Base-by-base conservation (phyloP, 2,329 filamentous ascomycete species). In the Microdochium nivale region DNA sequence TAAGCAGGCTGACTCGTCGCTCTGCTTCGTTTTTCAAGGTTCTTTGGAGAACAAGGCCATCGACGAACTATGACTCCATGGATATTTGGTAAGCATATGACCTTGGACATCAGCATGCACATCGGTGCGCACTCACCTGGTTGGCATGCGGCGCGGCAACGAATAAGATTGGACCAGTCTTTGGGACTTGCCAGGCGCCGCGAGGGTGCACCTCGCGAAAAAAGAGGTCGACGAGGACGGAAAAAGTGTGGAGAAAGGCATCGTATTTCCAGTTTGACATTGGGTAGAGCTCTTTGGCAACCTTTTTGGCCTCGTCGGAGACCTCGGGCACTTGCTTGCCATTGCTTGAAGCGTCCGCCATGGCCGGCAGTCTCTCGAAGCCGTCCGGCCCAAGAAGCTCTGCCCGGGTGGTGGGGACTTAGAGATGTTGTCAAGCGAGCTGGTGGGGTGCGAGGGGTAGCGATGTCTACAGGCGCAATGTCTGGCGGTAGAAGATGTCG, bases 131-230 rank as follows among this genome's bases (percentile, higher is more conserved):
- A 43, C 77, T 54, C 71, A 90, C 87, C 80, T 94, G 90, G 68
- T 99, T 99, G 54, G 92, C 92, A 76, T 99, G 94, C 58, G 94
- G 94, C 51, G 92, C 94, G 46, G 91, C 94, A 59, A 99, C 94
- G 63, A 99, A 94, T 54, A 99, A 88, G 56, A 99, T 82, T 1
- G 94, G 91, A 0, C 91, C 94, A 56, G 83, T 80, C 62, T 87
- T 84, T 46, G 94, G 94, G 46, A 99, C 88, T 69, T 91, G 92
- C 90, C 94, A 99, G 56, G 91, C 89, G 59, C 90, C 90, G 58
- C 94, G 82, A 13, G 94, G 94, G 66, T 97, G 91, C 16, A 99
- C 90, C 71, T 99, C 94, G 60, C 94, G 86, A 76, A 99, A 99
- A 81, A 99, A 99, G 59, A 96, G 83, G 70, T 99, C 94, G 58